A percentile compares a stretch with the other conserved stretches of the same genome.
phyloP scores from a whole-genome alignment of 208 protist species.

The Leishmania tarentolae region DNA sequence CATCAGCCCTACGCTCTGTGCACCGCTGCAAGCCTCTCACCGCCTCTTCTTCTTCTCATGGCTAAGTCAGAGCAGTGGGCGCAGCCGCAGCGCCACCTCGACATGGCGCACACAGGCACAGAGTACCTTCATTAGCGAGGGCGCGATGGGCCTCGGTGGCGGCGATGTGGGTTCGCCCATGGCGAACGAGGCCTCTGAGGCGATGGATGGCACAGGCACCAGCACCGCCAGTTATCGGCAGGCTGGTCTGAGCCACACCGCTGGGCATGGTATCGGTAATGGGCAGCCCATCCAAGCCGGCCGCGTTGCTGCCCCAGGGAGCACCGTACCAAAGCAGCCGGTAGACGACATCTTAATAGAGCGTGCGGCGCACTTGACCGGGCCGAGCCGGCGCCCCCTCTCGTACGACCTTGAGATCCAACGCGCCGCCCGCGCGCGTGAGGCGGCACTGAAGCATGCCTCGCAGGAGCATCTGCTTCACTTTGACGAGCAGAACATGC shows the following conservation, averaged over 20 bases:
- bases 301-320: constrained; percentile 19
- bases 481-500: constrained; percentile 66
- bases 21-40: constrained; percentile 9
- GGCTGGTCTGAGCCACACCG: constrained; percentile 4
- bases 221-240: constrained; percentile 16
- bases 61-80: constrained; percentile 25
- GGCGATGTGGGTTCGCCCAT: constrained; percentile 33
- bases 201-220: constrained; percentile 19
- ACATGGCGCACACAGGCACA: constrained; percentile 13
- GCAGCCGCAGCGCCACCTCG: constrained; percentile 22
- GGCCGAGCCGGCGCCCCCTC: constrained; percentile 38
- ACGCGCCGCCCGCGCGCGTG: constrained; percentile 31
- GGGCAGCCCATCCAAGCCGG: constrained; percentile 3
- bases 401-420: constrained; percentile 55
- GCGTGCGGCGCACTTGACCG: constrained; percentile 32
- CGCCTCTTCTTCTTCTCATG: constrained; percentile 24
- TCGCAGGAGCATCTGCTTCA: constrained; percentile 22
- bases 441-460: constrained; percentile 19
- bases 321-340: constrained; percentile 33
- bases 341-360: constrained; percentile 54
- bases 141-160: constrained; percentile 32
- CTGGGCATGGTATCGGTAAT: constrained; percentile 1
- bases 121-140: constrained; percentile 34
- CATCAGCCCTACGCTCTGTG: not conserved
- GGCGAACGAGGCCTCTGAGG: constrained; percentile 29